Evolutionary conservation across 176 grass and related monocot genomes (phyloP).

Genomic region (Bonia amplexicaulis): DNA sequence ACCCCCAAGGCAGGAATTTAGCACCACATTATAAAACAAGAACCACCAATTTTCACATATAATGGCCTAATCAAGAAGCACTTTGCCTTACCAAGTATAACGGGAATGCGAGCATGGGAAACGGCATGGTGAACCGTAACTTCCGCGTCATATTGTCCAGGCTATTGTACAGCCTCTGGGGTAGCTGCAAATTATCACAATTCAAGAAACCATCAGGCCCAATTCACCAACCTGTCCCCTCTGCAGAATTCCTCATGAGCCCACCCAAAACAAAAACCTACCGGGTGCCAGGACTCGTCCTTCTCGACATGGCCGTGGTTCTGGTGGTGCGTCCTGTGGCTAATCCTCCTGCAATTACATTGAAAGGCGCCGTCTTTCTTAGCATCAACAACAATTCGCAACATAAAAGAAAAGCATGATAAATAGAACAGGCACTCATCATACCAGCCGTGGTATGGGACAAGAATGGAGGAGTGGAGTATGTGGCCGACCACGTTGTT

Average conservation of each 20-base stretch:
- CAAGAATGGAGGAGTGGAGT: conserved; percentile 96
- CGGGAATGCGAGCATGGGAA: conserved; percentile 89
- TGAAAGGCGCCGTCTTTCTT: conserved; percentile 10
- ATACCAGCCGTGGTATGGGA: conserved; percentile 93
- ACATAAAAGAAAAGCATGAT: not conserved
- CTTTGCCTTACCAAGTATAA: conserved; percentile 70
- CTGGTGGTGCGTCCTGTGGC: conserved; percentile 94
- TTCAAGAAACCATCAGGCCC: conserved; percentile 7
- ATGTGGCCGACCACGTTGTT: conserved; percentile 93
- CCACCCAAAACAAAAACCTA: conserved; percentile 24
- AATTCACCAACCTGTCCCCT: not conserved
- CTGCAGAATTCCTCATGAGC: not conserved
- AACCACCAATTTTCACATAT: not conserved
- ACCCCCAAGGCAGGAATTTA: conserved; percentile 10
- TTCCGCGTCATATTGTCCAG: conserved; percentile 52
- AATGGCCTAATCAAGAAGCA: not conserved
- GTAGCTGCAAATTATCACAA: conserved; percentile 49
- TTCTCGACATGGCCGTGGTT: conserved; percentile 97
- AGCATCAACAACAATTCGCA: not conserved
- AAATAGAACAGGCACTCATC: conserved; percentile 6
- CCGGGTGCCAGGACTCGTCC: conserved; percentile 94
- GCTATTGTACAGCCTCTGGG: conserved; percentile 76
- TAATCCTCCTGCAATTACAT: conserved; percentile 78
- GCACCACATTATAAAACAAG: not conserved
- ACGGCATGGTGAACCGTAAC: conserved; percentile 73